Evolutionary conservation across 1,284 basidiomycete species (phyloP).

Genomic region (Amylostereum areolatum): DNA sequence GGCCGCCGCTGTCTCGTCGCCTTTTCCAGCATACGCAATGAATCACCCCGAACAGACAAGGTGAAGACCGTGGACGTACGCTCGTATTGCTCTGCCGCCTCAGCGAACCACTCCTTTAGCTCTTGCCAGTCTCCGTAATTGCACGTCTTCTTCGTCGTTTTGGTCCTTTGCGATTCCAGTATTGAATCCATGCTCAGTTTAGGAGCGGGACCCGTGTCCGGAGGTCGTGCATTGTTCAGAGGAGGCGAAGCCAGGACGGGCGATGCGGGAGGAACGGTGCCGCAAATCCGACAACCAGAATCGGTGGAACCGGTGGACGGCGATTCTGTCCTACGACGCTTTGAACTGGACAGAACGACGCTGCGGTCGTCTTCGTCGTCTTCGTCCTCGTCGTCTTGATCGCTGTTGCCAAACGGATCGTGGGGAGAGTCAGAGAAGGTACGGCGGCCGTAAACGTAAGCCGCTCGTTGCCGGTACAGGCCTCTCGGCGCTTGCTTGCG

Average conservation of each 20-base stretch:
- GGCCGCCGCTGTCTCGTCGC: conserved; percentile 39
- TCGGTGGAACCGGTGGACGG: not conserved
- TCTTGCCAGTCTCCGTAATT: conserved; percentile 57
- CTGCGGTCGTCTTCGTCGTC: conserved; percentile 27
- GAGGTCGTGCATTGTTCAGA: not conserved
- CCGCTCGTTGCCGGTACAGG: conserved; percentile 29
- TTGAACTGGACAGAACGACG: conserved; percentile 18
- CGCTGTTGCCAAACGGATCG: conserved; percentile 18
- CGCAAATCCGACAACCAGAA: not conserved
- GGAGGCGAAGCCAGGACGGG: conserved; percentile 1
- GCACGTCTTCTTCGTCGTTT: conserved; percentile 19
- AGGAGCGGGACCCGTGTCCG: not conserved
- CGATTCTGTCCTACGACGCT: conserved; percentile 14
- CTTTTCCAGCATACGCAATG: conserved; percentile 21
- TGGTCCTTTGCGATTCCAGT: not conserved
- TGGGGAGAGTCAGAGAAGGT: conserved; percentile 6
- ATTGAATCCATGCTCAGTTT: conserved; percentile 7
- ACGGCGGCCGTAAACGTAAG: conserved; percentile 2
- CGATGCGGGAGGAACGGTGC: conserved; percentile 2
- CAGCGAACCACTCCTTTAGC: conserved; percentile 53
- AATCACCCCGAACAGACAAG: conserved; percentile 4
- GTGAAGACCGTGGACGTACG: conserved; percentile 29
- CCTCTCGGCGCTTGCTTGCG: not conserved
- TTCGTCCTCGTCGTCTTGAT: conserved; percentile 17
- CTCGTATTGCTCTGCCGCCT: conserved; percentile 52